Base-by-base conservation (phyloP, 2,329 filamentous ascomycete species). In the Cladophialophora immunda region DNA sequence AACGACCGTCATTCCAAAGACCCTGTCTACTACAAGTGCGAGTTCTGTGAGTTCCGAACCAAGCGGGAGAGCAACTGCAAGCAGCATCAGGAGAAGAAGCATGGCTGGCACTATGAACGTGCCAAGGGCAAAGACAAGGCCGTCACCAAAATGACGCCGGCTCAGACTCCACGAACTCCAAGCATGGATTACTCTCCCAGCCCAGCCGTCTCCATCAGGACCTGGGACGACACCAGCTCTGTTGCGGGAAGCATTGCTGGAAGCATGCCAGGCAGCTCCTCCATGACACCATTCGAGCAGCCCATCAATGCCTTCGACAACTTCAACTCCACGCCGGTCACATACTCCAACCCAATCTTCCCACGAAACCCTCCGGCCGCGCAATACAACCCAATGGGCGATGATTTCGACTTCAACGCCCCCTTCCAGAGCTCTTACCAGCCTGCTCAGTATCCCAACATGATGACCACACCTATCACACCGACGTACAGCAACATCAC, bases 1-100 rank as follows among this genome's bases (percentile, higher is more conserved):
- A 97, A 97, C 78, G 95, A 99, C 83, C 97, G 96, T 82, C 95
- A 99, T 82, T 94, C 92, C 19, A 81, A 87, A 61, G 85, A 89
- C 36, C 94, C 95, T 4, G 85, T 89, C 52, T 89, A 96, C 82
- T 97, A 89, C 79, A 89, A 92, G 81, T 99, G 95, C 81, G 81
- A 89, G 56, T 98, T 87, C 80, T 98, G 95, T 84, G 89, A 92
- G 0, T 98, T 98, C 83, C 91, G 93, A 76, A 97, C 94, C 11
- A 98, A 98, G 85, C 90, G 94, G 66, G 92, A 97, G 82, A 95
- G 92, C 70, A 98, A 98, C 80, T 96, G 93, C 86, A 97, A 97
- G 78, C 94, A 97, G 80, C 94, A 98, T 81, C 97, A 97, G 94
- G 94, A 98, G 83, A 97, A 97, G 80, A 91, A 92, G 0, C 94